Percentiles rank a stretch among this genome's conserved stretches.
phyloP scores from a whole-genome alignment of 176 grass and related monocot genomes.

The Poa annua region DNA sequence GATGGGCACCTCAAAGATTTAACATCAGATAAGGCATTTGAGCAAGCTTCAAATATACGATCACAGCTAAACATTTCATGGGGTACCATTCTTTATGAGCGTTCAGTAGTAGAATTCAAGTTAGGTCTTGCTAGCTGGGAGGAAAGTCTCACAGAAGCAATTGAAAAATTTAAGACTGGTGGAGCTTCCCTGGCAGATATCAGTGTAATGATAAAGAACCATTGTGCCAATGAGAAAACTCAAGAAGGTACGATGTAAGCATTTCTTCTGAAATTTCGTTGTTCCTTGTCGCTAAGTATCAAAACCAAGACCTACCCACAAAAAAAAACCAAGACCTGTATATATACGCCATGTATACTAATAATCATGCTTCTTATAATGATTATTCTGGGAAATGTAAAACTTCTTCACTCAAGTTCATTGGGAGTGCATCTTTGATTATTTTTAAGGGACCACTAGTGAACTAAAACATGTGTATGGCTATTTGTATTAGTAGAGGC shows the following conservation, averaged over 20 bases:
- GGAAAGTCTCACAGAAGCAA: conserved; percentile 70
- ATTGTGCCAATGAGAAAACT: conserved; percentile 71
- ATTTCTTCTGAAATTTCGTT: conserved; percentile 17
- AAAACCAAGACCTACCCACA: neutral
- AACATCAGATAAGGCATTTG: conserved; percentile 63
- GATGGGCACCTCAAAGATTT: conserved; percentile 52
- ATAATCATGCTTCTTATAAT: conserved; percentile 4
- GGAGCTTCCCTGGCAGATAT: conserved; percentile 71
- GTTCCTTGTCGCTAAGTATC: neutral
- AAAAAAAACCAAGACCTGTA: neutral
- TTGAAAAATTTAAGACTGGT: conserved; percentile 82
- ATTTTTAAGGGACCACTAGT: neutral
- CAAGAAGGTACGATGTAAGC: conserved; percentile 70
- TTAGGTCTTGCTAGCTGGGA: conserved; percentile 79
- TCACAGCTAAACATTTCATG: conserved; percentile 90
- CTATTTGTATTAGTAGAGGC: neutral
- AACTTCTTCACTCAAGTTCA: neutral
- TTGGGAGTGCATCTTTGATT: neutral
- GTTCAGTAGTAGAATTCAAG: conserved; percentile 86
- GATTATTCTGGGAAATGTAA: neutral
- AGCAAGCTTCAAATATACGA: conserved; percentile 68
- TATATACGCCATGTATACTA: neutral
- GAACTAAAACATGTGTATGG: neutral
- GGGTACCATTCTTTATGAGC: conserved; percentile 92
- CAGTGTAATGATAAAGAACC: conserved; percentile 78